phyloP scores from a whole-genome alignment of 2,329 filamentous ascomycete genomes.

The Aureobasidium sp. region DNA sequence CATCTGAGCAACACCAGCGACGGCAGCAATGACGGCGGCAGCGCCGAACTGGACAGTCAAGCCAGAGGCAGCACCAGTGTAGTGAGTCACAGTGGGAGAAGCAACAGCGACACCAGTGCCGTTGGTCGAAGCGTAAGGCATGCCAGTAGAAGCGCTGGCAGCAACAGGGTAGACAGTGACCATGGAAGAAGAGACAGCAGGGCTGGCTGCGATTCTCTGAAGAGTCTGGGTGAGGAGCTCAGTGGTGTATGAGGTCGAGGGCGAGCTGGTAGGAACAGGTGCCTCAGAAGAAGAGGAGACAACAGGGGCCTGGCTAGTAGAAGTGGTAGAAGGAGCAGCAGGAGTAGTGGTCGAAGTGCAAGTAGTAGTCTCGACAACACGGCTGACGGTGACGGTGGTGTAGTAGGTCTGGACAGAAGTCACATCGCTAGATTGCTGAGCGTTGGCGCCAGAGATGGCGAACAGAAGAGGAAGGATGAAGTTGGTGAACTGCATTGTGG shows the following conservation, averaged over 20 bases:
- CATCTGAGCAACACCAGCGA: slow-evolving; percentile 8
- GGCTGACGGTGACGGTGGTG: slow-evolving; percentile 17
- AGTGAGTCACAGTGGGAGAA: neutral
- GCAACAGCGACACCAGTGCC: slow-evolving; percentile 3
- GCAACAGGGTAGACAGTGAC: slow-evolving; percentile 3
- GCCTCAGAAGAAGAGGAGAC: neutral
- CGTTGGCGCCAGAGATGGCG: slow-evolving; percentile 7
- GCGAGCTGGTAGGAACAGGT: neutral
- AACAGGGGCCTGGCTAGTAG: neutral
- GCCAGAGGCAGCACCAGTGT: slow-evolving; percentile 15
- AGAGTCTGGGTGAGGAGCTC: neutral
- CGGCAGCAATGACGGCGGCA: slow-evolving; percentile 9
- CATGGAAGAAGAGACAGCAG: neutral
- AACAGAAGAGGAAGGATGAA: slow-evolving; percentile 17
- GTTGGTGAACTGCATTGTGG: slow-evolving; percentile 17
- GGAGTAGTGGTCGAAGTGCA: slow-evolving; percentile 14
- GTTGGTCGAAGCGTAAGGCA: slow-evolving; percentile 1
- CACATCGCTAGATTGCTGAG: neutral
- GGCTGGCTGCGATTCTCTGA: neutral
- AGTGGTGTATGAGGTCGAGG: neutral
- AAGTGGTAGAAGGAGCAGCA: neutral
- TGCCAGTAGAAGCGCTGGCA: slow-evolving; percentile 3
- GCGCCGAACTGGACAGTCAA: slow-evolving; percentile 4
- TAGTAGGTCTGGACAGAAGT: slow-evolving; percentile 17
- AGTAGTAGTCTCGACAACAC: slow-evolving; percentile 14